A percentile compares a stretch with the other conserved stretches of the same genome.
phyloP scores from a whole-genome alignment of 164 flowering plant species.

The Cinnamomum micranthum region DNA sequence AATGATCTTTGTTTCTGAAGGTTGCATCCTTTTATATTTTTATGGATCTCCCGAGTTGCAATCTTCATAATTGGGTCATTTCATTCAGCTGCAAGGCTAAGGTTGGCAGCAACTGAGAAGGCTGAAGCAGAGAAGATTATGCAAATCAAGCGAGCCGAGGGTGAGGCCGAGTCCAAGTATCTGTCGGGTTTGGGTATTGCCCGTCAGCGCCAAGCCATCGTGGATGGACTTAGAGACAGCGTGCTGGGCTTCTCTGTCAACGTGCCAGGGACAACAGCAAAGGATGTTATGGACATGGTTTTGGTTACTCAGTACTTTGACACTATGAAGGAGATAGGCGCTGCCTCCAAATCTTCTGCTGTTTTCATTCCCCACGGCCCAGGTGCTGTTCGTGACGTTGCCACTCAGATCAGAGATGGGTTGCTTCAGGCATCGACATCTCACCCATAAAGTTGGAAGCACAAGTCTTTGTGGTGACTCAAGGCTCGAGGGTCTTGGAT shows the following conservation, averaged over 20 bases:
- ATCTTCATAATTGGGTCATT: background rate
- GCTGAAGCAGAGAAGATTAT: constrained; percentile 59
- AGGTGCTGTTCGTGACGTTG: constrained; percentile 70
- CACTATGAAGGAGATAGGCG: constrained; percentile 85
- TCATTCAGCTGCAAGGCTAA: constrained; percentile 60
- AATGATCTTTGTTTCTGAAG: too few relatives aligned
- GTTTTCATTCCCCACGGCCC: constrained; percentile 93
- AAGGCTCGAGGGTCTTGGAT: background rate
- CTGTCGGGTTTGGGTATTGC: constrained; percentile 55
- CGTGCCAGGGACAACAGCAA: constrained; percentile 74
- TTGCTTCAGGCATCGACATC: constrained; percentile 47
- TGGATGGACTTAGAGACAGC: constrained; percentile 82
- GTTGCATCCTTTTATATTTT: background rate
- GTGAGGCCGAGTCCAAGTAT: constrained; percentile 57
- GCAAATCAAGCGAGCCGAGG: constrained; percentile 57
- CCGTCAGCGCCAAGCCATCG: constrained; percentile 75
- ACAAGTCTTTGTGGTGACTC: background rate
- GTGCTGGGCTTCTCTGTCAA: constrained; percentile 72
- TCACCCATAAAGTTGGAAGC: background rate
- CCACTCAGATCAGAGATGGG: constrained; percentile 68
- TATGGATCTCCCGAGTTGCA: background rate
- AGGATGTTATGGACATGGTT: constrained; percentile 90
- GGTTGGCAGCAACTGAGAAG: constrained; percentile 52
- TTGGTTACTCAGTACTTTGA: constrained; percentile 81
- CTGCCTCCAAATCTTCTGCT: constrained; percentile 66